Percentiles rank a stretch among this genome's conserved stretches.
These are phyloP conservation scores for Cryomyces antarcticus DNA, from an alignment of 495 filamentous ascomycete species.

Conservation along the genomic window DNA sequence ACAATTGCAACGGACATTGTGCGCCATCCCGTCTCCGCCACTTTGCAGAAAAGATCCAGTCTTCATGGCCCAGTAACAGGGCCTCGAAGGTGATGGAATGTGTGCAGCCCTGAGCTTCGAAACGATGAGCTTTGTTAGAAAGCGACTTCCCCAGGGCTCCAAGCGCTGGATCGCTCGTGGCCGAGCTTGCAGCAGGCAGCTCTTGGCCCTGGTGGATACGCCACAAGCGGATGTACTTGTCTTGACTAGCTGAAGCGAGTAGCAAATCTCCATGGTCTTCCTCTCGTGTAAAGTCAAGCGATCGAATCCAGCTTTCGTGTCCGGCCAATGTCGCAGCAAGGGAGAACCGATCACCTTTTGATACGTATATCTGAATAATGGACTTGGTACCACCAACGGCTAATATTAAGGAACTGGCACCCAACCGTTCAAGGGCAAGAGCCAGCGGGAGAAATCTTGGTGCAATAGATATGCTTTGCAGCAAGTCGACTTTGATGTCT, in stretches of 20 bases:
- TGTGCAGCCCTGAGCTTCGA: constrained; percentile 32
- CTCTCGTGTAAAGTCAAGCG: constrained; percentile 55
- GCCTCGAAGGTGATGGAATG: constrained; percentile 89
- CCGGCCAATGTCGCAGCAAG: constrained; percentile 62
- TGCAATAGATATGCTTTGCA: constrained; percentile 52
- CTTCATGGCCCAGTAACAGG: constrained; percentile 83
- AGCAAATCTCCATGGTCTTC: constrained; percentile 44
- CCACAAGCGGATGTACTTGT: constrained; percentile 95
- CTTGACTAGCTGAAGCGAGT: constrained; percentile 85
- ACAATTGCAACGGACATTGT: constrained; percentile 34
- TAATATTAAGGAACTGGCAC: constrained; percentile 34
- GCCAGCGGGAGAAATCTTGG: constrained; percentile 67
- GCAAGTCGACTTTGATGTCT: constrained; percentile 21
- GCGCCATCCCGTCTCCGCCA: constrained; percentile 41
- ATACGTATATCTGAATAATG: constrained; percentile 54
- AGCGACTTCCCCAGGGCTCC: constrained; percentile 39
- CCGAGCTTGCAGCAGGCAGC: constrained; percentile 24
- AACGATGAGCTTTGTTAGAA: constrained; percentile 71
- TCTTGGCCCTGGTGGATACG: constrained; percentile 50
- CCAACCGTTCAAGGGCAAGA: constrained; percentile 40
- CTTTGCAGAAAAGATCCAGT: constrained; percentile 80
- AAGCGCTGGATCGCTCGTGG: constrained; percentile 29
- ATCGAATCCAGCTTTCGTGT: constrained; percentile 89
- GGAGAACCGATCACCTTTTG: constrained; percentile 36
- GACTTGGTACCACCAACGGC: constrained; percentile 71